Conservation (phyloP, 208 protist species). For the Leishmania lainsoni region DNA sequence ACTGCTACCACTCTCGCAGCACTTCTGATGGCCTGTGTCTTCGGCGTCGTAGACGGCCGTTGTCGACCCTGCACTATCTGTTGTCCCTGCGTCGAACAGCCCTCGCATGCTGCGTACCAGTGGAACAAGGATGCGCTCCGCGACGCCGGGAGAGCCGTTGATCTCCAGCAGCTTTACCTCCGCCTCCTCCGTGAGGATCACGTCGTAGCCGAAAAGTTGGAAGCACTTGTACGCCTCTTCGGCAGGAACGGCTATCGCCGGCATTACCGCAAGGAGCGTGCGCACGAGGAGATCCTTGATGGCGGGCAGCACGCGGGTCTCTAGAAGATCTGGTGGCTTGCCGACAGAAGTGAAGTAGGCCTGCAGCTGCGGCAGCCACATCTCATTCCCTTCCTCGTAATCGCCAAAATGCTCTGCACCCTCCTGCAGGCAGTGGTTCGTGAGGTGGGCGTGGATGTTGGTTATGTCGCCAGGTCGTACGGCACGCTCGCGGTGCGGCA, state of each 20-base stretch:
- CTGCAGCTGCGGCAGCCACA: constrained; percentile 81
- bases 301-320: constrained; percentile 54
- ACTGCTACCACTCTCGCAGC: constrained; percentile 1
- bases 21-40: constrained; percentile 9
- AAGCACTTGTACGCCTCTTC: constrained; percentile 81
- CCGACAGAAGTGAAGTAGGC: constrained; percentile 48
- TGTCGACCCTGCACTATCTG: background rate
- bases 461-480: constrained; percentile 57
- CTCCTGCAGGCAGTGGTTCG: constrained; percentile 92
- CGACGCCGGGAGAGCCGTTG: constrained; percentile 88
- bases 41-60: background rate
- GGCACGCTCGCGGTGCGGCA: constrained; percentile 76
- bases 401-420: constrained; percentile 52
- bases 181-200: constrained; percentile 80
- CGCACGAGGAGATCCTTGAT: constrained; percentile 74
- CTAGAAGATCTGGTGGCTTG: constrained; percentile 42
- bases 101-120: constrained; percentile 57
- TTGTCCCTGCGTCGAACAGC: constrained; percentile 37
- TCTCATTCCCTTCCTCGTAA: constrained; percentile 88
- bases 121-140: constrained; percentile 57
- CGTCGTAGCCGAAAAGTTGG: constrained; percentile 92
- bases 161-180: constrained; percentile 86
- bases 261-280: constrained; percentile 65
- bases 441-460: constrained; percentile 74
- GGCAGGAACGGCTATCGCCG: constrained; percentile 43